Evolutionary conservation across 2,329 filamentous ascomycete species (phyloP).

Genomic region (Diaporthe aspalathi): DNA sequence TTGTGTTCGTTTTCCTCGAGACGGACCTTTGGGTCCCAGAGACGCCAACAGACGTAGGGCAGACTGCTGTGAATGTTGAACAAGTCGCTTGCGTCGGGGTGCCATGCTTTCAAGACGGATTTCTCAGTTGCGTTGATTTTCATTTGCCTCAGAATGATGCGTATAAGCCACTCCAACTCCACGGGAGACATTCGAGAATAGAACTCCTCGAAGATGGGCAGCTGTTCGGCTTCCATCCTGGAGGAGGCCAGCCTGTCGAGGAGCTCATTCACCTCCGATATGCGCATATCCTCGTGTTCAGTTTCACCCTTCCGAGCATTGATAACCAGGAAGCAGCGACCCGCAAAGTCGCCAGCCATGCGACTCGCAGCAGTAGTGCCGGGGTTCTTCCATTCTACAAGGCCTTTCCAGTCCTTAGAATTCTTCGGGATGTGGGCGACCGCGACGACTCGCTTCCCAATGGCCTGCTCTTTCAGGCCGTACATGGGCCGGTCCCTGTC

Average conservation of each 20-base stretch:
- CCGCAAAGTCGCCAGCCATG: conserved; percentile 91
- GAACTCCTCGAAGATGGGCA: conserved; percentile 83
- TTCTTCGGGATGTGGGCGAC: conserved; percentile 92
- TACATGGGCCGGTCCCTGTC: conserved; percentile 94
- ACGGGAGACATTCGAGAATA: conserved; percentile 93
- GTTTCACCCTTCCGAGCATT: conserved; percentile 84
- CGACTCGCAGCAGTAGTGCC: conserved; percentile 71
- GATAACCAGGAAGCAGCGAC: conserved; percentile 87
- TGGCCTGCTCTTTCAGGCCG: conserved; percentile 90
- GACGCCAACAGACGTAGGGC: conserved; percentile 92
- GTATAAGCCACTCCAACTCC: conserved; percentile 93
- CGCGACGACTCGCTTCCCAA: conserved; percentile 91
- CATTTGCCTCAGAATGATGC: conserved; percentile 87
- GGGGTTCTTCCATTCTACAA: conserved; percentile 93
- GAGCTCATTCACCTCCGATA: conserved; percentile 89
- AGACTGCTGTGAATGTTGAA: conserved; percentile 94
- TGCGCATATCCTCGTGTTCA: conserved; percentile 80
- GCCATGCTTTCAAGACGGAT: conserved; percentile 86
- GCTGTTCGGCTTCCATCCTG: conserved; percentile 84
- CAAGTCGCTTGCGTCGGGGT: conserved; percentile 79
- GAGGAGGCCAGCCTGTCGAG: conserved; percentile 82
- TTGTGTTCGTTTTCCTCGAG: conserved; percentile 81
- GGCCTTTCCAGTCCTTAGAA: conserved; percentile 86
- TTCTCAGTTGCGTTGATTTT: conserved; percentile 84
- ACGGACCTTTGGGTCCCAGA: conserved; percentile 78